phyloP scores from a whole-genome alignment of 176 grass and related monocot species.

The Tillandsia fasciculata region DNA sequence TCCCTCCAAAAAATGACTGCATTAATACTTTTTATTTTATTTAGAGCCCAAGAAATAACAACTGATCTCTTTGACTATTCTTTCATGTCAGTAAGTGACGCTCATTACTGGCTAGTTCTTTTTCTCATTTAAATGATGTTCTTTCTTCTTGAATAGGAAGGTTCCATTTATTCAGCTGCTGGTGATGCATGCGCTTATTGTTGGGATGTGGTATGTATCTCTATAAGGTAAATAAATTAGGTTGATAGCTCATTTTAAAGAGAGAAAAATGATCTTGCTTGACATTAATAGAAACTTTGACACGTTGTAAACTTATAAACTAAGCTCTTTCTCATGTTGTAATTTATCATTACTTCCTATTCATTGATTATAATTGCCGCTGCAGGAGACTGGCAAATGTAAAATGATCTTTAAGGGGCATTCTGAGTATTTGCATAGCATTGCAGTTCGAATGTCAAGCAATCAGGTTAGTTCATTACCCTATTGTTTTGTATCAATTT shows the following conservation, averaged over 20 bases:
- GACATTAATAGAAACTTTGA: neutral
- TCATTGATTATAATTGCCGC: neutral
- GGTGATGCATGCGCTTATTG: constrained; percentile 86
- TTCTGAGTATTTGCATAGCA: constrained; percentile 70
- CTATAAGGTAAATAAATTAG: constrained; percentile 26
- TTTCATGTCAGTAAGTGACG: no score
- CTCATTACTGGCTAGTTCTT: neutral
- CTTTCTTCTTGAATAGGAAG: constrained; percentile 46
- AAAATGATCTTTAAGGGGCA: constrained; percentile 83
- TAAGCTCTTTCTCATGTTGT: neutral
- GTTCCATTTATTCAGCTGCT: constrained; percentile 72
- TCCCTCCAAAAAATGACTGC: no score
- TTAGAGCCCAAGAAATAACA: no score
- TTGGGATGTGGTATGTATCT: constrained; percentile 92
- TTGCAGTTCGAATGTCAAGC: constrained; percentile 52
- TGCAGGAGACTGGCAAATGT: constrained; percentile 74
- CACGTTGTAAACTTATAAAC: neutral
- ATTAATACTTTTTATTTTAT: no score
- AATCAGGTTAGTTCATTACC: constrained; percentile 52
- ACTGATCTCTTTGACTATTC: no score
- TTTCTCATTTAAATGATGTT: neutral
- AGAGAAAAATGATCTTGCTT: constrained; percentile 16
- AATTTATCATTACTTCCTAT: neutral
- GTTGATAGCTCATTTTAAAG: constrained; percentile 4
- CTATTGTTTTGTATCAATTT: neutral